phyloP scores from a whole-genome alignment of 306 rosid species.

The Castanopsis chinensis region DNA sequence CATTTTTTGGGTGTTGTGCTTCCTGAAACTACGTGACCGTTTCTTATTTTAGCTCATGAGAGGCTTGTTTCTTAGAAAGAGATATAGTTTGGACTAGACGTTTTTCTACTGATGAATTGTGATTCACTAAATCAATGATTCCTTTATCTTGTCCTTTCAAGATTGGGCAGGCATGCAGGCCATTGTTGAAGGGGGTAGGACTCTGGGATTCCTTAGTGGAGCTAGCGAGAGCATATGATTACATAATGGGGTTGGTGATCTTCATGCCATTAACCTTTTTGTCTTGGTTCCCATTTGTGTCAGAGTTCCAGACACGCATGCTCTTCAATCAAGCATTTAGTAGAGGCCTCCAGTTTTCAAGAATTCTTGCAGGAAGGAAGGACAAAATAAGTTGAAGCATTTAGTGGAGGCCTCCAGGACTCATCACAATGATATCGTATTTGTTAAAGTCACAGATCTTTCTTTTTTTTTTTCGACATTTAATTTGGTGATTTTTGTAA shows the following conservation, averaged over 20 bases:
- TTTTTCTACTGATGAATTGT: not conserved
- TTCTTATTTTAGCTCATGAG: not conserved
- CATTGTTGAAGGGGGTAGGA: constrained; percentile 48
- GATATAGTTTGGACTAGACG: not conserved
- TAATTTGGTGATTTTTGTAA: not conserved
- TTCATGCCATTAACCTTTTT: constrained; percentile 79
- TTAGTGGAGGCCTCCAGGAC: not conserved
- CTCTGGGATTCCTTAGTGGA: constrained; percentile 84
- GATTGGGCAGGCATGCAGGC: constrained; percentile 84
- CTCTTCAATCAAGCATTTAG: constrained; percentile 97
- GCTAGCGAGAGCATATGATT: constrained; percentile 86
- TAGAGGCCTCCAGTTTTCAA: constrained; percentile 91
- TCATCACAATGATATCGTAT: not conserved
- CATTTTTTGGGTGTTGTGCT: not conserved
- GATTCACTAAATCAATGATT: not conserved
- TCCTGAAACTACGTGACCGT: not conserved
- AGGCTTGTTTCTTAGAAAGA: not conserved
- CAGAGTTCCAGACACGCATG: constrained; percentile 85
- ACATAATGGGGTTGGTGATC: constrained; percentile 70
- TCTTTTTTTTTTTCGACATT: not conserved
- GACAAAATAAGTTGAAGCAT: constrained; percentile 25
- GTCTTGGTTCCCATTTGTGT: constrained; percentile 92
- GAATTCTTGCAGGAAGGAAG: constrained; percentile 79
- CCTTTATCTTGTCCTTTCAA: constrained; percentile 13
- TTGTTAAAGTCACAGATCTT: not conserved